phyloP scores from a whole-genome alignment of 306 rosid genomes.

The Cucumis melo region DNA sequence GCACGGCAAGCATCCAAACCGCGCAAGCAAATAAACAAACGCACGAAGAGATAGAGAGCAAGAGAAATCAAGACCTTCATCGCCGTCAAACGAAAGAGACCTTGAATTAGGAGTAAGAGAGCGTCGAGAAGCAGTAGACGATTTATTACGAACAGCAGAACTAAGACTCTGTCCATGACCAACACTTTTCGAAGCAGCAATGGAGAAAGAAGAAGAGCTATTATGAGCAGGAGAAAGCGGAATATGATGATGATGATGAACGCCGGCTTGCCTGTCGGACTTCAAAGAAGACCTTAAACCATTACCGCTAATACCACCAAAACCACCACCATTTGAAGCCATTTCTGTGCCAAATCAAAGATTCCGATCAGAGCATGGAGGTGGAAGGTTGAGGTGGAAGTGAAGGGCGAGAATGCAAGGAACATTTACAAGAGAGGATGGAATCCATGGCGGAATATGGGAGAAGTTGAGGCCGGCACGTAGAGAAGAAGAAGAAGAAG shows the following conservation, averaged over 20 bases:
- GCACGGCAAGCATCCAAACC: not conserved
- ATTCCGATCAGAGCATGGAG: not conserved
- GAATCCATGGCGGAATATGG: not conserved
- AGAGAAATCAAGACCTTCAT: constrained; percentile 22
- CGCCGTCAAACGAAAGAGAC: constrained; percentile 20
- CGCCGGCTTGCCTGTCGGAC: constrained; percentile 12
- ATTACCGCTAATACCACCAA: not conserved
- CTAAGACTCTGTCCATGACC: constrained; percentile 10
- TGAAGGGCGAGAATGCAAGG: not conserved
- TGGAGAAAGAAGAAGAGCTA: not conserved
- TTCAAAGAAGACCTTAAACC: constrained; percentile 8
- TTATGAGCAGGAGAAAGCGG: constrained; percentile 12
- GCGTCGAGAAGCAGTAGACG: constrained; percentile 27
- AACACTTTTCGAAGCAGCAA: constrained; percentile 1
- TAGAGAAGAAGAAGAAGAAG: not conserved
- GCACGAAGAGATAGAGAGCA: not conserved
- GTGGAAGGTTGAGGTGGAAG: not conserved
- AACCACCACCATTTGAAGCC: constrained; percentile 13
- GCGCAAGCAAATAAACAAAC: not conserved
- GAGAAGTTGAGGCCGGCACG: constrained; percentile 41
- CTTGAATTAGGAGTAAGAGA: constrained; percentile 29
- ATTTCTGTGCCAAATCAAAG: not conserved
- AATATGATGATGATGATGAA: constrained; percentile 2
- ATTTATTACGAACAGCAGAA: constrained; percentile 21
- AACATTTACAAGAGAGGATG: not conserved